phyloP scores from a whole-genome alignment of 2,329 filamentous ascomycete species.

The Paracoccidioides brasiliensis region DNA sequence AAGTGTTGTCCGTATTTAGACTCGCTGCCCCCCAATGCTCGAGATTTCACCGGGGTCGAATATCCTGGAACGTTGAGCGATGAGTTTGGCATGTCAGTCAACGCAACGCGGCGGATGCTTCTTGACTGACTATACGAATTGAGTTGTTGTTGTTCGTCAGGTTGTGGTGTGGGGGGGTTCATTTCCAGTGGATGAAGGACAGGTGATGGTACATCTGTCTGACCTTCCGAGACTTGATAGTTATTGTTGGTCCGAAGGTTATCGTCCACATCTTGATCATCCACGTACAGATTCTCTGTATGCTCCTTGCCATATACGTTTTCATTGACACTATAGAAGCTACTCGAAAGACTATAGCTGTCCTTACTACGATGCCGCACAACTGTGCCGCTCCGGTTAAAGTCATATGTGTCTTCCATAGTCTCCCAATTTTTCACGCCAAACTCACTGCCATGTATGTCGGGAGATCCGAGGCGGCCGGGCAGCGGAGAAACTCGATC shows the following conservation, averaged over 20 bases:
- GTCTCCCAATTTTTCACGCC: slow-evolving; percentile 5
- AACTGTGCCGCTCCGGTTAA: slow-evolving; percentile 17
- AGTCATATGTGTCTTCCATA: neutral
- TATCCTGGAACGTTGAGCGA: slow-evolving; percentile 16
- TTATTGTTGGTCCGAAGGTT: slow-evolving; percentile 19
- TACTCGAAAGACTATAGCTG: slow-evolving; percentile 26
- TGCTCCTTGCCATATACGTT: slow-evolving; percentile 10
- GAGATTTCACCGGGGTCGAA: slow-evolving; percentile 18
- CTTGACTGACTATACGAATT: slow-evolving; percentile 15
- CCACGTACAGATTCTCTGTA: slow-evolving; percentile 14
- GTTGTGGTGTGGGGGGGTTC: slow-evolving; percentile 34
- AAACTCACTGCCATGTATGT: slow-evolving; percentile 14
- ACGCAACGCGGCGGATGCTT: slow-evolving; percentile 19
- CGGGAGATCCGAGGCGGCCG: neutral
- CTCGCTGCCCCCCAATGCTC: slow-evolving; percentile 30
- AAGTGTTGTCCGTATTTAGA: slow-evolving; percentile 13
- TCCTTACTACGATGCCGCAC: slow-evolving; percentile 20
- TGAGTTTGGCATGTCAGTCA: slow-evolving; percentile 25
- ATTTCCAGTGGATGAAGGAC: slow-evolving; percentile 32
- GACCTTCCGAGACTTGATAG: slow-evolving; percentile 21
- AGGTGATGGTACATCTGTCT: slow-evolving; percentile 15
- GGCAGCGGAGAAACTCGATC: slow-evolving; percentile 1
- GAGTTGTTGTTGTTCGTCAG: slow-evolving; percentile 15
- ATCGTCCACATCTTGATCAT: slow-evolving; percentile 26
- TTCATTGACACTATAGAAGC: slow-evolving; percentile 22